Base-by-base conservation (phyloP, 768 basidiomycete species). In the Mycena belliarum region DNA sequence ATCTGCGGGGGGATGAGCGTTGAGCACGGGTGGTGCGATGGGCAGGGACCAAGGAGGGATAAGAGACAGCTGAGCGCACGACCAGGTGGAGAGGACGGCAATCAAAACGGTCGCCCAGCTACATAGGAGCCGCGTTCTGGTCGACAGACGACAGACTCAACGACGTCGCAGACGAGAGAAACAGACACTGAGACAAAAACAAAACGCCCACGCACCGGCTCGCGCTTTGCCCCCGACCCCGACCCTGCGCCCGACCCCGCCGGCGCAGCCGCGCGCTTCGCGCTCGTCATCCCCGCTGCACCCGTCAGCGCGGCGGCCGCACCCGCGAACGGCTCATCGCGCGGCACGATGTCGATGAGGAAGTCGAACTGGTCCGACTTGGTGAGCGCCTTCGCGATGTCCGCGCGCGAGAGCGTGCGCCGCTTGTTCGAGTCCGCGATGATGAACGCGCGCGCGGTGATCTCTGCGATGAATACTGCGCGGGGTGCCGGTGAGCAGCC, bases 351-450 rank as follows among this genome's bases (percentile, higher is more conserved):
- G 72, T 98, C 96, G 69, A 98, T 96, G 56, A 98, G 78, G 68
- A 98, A 98, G 75, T 98, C 96, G 66, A 98, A 98, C 71, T 95
- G 94, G 75, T 98, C 96, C 5, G 89, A 91, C 72, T 94, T 93
- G 66, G 85, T 84, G 58, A 97, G 81, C 0, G 95, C 96, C 67
- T 93, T 91, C 7, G 94, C 90, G 51, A 99, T 95, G 73, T 98
- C 95, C 14, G 92, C 87, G 45, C 93, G 87, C 11, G 93, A 95
- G 20, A 98, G 80, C 3, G 95, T 98, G n/a, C 95, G 89, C 25
- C 95, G 89, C 73, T 97, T 98, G 75, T 95, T 91, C 24, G 93
- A 89, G 74, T 97, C 94, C 18, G 95, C 95, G 52, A 98, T 86
- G 60, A 96, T 89, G 81, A 93, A 98, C 3, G 96, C 95, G 25